Base-by-base conservation (phyloP, 2,329 filamentous ascomycete genomes). In the Lecanicillium sp. region DNA sequence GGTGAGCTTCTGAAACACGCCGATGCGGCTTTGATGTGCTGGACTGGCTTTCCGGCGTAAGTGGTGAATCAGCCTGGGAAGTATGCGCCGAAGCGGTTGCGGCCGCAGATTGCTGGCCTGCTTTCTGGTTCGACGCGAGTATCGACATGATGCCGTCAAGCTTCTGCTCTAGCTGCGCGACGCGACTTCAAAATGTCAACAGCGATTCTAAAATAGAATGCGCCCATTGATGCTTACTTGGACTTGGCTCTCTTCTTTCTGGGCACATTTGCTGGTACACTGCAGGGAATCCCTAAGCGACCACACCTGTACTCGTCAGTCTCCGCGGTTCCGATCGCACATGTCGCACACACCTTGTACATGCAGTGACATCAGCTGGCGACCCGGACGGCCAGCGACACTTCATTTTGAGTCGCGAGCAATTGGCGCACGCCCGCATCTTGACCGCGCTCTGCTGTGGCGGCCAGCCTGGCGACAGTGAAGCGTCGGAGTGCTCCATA, bases 111-210 rank as follows among this genome's bases (percentile, higher is more conserved):
- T 29, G n/a, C n/a, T 29, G 26, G 26, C 36, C 30, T 12, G 30
- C n/a, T 12, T 19, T 21, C 11, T 39, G 44, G 26, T 20, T 39
- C 17, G 44, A 46, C 19, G 38, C 56, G 5, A 62, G 53, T 5
- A 62, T 52, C 3, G 55, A 60, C 50, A 62, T 56, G 6, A 62
- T 55, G 17, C 59, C 60, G 35, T 62, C 60, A 14, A 62, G 59
- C 43, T 60, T 62, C 30, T 60, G 56, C 38, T 62, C 60, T 2
- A 62, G 53, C 27, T 61, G 57, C 3, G 55, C 56, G 8, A 61
- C 60, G n/a, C 60, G 60, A 15, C 59, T 61, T 17, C 3, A 20
- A 17, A 3, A 35, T 5, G 44, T 56, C 23, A 56, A 51, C 11
- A 37, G 5, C 5, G 29, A 15, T 20, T 24, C 10, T 9, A 24